phyloP scores from a whole-genome alignment of 768 basidiomycete genomes.

The Psilocybe sp. region DNA sequence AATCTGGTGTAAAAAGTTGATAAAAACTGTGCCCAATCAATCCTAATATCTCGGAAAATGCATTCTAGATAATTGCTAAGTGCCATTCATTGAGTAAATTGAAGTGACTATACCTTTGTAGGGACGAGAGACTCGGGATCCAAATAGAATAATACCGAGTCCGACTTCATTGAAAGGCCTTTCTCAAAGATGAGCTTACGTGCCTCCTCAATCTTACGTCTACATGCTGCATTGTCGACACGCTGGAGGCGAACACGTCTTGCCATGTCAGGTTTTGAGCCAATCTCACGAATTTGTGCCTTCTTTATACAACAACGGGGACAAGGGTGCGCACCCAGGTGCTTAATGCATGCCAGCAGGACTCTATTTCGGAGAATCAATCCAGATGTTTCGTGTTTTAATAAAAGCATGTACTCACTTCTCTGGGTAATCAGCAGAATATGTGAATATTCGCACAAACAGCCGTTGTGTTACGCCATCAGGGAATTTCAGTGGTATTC shows the following conservation, averaged over 20 bases:
- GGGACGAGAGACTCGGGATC: slow-evolving; percentile 6
- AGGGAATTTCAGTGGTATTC: slow-evolving; percentile 8
- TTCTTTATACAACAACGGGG: slow-evolving; percentile 32
- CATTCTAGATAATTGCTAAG: slow-evolving; percentile 21
- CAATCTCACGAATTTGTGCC: slow-evolving; percentile 22
- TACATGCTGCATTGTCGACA: slow-evolving; percentile 5
- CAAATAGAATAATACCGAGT: slow-evolving; percentile 2
- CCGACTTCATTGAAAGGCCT: slow-evolving; percentile 2
- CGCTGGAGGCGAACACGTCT: background rate
- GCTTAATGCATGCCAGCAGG: slow-evolving; percentile 31
- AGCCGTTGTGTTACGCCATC: slow-evolving; percentile 7
- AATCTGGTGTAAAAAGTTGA: slow-evolving; percentile 24
- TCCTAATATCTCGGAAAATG: slow-evolving; percentile 19
- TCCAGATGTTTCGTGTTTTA: background rate
- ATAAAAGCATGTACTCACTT: slow-evolving; percentile 9
- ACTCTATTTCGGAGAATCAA: slow-evolving; percentile 14
- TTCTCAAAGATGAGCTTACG: slow-evolving; percentile 5
- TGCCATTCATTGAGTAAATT: background rate
- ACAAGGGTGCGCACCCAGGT: slow-evolving; percentile 32
- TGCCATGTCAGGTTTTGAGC: slow-evolving; percentile 17
- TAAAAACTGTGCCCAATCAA: slow-evolving; percentile 20
- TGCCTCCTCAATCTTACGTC: slow-evolving; percentile 2
- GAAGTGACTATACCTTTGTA: slow-evolving; percentile 7
- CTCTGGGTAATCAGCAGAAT: slow-evolving; percentile 18
- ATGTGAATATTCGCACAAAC: slow-evolving; percentile 14